These are phyloP conservation scores for Zychaea mexicana DNA, from an alignment of 371 early-diverging fungal species.

Conservation along the genomic window DNA sequence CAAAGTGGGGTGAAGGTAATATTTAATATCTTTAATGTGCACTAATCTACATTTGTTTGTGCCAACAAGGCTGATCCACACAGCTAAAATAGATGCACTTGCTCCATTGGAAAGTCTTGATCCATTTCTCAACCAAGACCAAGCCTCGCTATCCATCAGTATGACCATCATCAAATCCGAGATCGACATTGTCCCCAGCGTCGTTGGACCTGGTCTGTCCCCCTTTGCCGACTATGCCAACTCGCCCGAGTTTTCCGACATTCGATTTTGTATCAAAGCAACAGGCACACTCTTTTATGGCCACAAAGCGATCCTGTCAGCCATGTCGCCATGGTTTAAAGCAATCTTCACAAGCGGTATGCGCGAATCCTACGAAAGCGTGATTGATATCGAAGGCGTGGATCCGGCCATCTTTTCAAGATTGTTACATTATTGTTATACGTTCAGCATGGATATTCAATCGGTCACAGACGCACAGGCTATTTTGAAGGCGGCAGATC, in stretches of 20 bases:
- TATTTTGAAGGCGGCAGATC: conserved; percentile 55
- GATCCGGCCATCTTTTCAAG: conserved; percentile 46
- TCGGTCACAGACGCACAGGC: conserved; percentile 47
- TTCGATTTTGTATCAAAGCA: conserved; percentile 42
- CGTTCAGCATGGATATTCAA: conserved; percentile 38
- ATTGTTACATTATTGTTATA: conserved; percentile 55
- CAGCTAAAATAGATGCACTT: conserved; percentile 28
- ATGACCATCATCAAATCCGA: conserved; percentile 57
- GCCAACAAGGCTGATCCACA: too few relatives aligned
- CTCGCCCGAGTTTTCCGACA: conserved; percentile 56
- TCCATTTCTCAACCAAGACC: conserved; percentile 46
- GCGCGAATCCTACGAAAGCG: conserved; percentile 56
- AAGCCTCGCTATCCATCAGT: conserved; percentile 50
- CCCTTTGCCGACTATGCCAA: conserved; percentile 52
- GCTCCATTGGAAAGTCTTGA: conserved; percentile 42
- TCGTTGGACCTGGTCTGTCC: conserved; percentile 15
- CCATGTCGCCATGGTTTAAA: conserved; percentile 56
- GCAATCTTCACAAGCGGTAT: conserved; percentile 64
- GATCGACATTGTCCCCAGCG: conserved; percentile 26
- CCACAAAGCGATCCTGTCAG: conserved; percentile 55
- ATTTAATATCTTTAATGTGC: neutral
- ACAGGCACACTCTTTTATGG: conserved; percentile 45
- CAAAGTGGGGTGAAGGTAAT: conserved; percentile 54
- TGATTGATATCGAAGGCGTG: conserved; percentile 48
- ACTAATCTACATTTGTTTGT: too few relatives aligned